Base-by-base conservation (phyloP, 2,329 filamentous ascomycete genomes). In the Cytospora leucostoma region DNA sequence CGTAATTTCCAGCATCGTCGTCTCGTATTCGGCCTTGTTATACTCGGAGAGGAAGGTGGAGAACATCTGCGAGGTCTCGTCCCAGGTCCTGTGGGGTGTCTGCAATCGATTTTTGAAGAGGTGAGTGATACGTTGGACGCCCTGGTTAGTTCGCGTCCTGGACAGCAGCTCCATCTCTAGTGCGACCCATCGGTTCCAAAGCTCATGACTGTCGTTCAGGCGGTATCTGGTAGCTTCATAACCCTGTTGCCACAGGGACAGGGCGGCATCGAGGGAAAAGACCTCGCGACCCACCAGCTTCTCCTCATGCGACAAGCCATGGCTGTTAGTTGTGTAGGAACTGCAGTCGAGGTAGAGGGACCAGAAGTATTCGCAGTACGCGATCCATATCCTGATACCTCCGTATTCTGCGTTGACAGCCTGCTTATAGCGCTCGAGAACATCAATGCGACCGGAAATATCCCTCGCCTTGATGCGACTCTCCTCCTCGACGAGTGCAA, bases 161-260 rank as follows among this genome's bases (percentile, higher is more conserved):
- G 79, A 81, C 21, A 93, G 81, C 68, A 90, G 84, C 68, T 90
- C 85, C 73, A 89, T 81, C 72, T 93, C 82, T 54, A 92, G 83
- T 60, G 88, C 85, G 51, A 92, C 81, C 83, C 90, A 94, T 67
- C 88, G 86, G 71, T 93, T 85, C 91, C 91, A 96, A 12, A 95
- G 82, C 62, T 87, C 76, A 72, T 93, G 88, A 71, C 91, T 94
- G 73, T 93, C 90, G 71, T 85, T 85, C 63, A 95, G 79, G 65
- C 90, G 88, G 75, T 88, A 91, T 71, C 88, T 86, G 59, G 91
- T 90, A 50, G 86, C 84, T 66, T 88, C 83, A 68, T 91, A 87
- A 40, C 86, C 91, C 70, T 90, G 83, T 72, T 88, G 85, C 83
- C 91, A 91, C 1, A 91, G 82, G 60, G 85, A 84, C 60, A 91